Conservation (phyloP, 208 protist genomes). For the Leishmania lainsoni region DNA sequence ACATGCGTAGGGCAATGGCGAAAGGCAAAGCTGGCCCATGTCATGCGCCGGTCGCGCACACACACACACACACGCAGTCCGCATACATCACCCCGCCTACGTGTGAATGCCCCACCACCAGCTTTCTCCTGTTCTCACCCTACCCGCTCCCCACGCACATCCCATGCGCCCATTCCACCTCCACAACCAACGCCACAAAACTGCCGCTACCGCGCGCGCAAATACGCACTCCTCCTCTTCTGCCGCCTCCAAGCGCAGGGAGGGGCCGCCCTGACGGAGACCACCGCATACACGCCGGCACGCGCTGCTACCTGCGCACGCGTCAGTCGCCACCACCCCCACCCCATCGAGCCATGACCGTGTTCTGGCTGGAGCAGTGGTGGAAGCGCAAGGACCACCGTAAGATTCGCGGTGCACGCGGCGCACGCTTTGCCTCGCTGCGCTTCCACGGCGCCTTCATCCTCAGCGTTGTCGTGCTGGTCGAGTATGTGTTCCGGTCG, state of each 20-base stretch:
- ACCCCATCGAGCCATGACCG: slow-evolving; percentile 29
- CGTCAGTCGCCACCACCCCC: not conserved
- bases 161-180: too few relatives aligned
- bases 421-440: slow-evolving; percentile 54
- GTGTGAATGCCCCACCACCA: not conserved
- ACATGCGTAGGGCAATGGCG: not conserved
- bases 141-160: not conserved
- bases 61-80: too few relatives aligned
- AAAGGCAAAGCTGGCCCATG: not conserved
- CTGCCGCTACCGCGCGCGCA: too few relatives aligned
- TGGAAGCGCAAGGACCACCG: slow-evolving; percentile 73
- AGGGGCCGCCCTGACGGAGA: not conserved
- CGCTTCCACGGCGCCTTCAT: slow-evolving; percentile 61
- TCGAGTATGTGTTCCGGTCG: slow-evolving; percentile 63
- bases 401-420: slow-evolving; percentile 55
- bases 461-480: slow-evolving; percentile 32
- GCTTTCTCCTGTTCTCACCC: not conserved
- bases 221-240: not conserved
- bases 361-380: slow-evolving; percentile 46
- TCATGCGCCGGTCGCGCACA: not conserved
- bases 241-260: not conserved
- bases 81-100: not conserved
- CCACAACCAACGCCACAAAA: too few relatives aligned
- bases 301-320: not conserved
- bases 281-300: not conserved